phyloP scores from a whole-genome alignment of 106 monocot species.

The Dioscorea zingiberensis region DNA sequence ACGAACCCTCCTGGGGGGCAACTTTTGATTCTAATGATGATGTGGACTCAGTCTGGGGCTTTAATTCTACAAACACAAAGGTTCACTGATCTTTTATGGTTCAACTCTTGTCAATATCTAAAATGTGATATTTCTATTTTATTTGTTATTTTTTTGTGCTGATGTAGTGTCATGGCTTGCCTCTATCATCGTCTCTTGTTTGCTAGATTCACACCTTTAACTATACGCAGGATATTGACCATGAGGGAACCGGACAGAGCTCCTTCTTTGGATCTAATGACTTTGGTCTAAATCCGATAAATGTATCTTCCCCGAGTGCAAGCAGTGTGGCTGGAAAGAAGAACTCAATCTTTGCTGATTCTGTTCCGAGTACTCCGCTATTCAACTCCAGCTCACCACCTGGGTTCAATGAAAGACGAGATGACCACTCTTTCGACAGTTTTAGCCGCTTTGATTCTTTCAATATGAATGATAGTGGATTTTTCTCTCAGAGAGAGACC shows the following conservation, averaged over 20 bases:
- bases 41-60: slow-evolving; percentile 82
- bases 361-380: slow-evolving; percentile 75
- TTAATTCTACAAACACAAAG: slow-evolving; percentile 38
- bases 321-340: slow-evolving; percentile 42
- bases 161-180: not conserved
- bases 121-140: not conserved
- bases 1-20: slow-evolving; percentile 65
- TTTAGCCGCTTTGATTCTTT: slow-evolving; percentile 77
- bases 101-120: not conserved
- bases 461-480: slow-evolving; percentile 35
- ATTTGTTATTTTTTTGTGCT: not conserved
- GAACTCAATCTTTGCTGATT: slow-evolving; percentile 73
- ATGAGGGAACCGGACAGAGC: slow-evolving; percentile 19
- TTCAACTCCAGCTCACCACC: slow-evolving; percentile 55
- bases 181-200: not conserved
- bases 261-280: slow-evolving; percentile 51
- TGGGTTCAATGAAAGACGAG: slow-evolving; percentile 39
- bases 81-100: slow-evolving; percentile 6
- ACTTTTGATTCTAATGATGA: slow-evolving; percentile 75
- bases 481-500: slow-evolving; percentile 31
- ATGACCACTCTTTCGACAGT: slow-evolving; percentile 39
- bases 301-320: slow-evolving; percentile 50
- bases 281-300: slow-evolving; percentile 60
- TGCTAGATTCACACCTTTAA: not conserved
- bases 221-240: slow-evolving; percentile 39